Evolutionary conservation across 345 rosid species (phyloP), one percentile per base, ranked within the genome.

Genomic region (Sonneratia caseolaris): DNA sequence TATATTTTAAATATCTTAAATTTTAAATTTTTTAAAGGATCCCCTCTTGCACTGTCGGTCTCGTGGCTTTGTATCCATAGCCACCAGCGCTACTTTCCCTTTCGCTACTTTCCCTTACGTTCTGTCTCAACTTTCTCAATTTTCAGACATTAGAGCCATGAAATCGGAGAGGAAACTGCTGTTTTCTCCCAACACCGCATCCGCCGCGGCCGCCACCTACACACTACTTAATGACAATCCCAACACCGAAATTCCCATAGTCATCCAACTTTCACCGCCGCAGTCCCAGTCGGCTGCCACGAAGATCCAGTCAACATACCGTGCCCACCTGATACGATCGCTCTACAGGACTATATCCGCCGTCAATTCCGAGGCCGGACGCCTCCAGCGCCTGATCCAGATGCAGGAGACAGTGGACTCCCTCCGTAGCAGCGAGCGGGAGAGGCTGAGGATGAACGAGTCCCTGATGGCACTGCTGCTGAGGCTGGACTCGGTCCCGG

Each of bases 381-480:
- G 49, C n/a, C 76, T 86, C 18, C 90, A 89, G 79, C 82, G 72
- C 68, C 56, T 78, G 69, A 93, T 93, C 88, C 98, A 93, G 70
- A 79, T 70, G 77, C 96, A 93, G 83, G 97, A 91, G 16, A 91
- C 96, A 0, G 97, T 93, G 15, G 98, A 91, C 72, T 78, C 91
- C 37, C 73, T 91, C 65, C 85, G 97, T 82, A 74, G 72, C 61
- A 76, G 83, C 21, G 90, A 83, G 37, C 68, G 81, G 3, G 97
- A 93, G 84, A 86, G 84, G 81, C 78, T 89, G 70, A 82, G 86
- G 74, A 79, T 93, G 80, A 86, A 89, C 86, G 98, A 93, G 84
- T 78, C 85, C 15, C 68, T 89, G 82, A 93, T 93, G 97, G 43
- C 83, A 64, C 80, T 93, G 79, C 85, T 93, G 56, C 84, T 93